These are phyloP conservation scores for Diplodia intermedia DNA, from an alignment of 2,329 filamentous ascomycete species.

Conservation along the genomic window DNA sequence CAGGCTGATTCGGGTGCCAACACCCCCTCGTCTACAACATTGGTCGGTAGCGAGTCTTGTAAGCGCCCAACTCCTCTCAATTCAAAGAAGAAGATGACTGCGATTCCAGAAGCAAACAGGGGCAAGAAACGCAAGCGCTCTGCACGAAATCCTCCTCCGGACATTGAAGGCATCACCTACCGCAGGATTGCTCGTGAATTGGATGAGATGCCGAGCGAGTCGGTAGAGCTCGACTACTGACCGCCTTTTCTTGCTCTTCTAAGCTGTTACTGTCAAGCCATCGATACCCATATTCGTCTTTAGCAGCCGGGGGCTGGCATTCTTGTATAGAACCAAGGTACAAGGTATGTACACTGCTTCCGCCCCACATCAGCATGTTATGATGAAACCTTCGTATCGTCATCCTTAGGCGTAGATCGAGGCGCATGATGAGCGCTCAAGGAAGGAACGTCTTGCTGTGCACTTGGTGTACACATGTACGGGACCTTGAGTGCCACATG, in stretches of 20 bases:
- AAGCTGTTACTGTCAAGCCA: neutral
- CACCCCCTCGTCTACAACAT: neutral
- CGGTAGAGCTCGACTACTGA: constrained; percentile 59
- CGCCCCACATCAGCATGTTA: constrained; percentile 44
- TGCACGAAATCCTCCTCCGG: constrained; percentile 39
- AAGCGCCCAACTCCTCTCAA: neutral
- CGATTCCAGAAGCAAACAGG: constrained; percentile 35
- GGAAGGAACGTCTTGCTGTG: constrained; percentile 30
- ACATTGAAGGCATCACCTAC: constrained; percentile 37
- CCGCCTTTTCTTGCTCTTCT: no score
- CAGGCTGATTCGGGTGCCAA: neutral
- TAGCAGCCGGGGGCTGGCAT: neutral
- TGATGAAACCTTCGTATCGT: constrained; percentile 92
- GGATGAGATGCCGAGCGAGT: constrained; percentile 44
- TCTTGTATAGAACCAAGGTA: neutral
- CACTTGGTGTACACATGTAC: constrained; percentile 13
- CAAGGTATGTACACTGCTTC: constrained; percentile 22
- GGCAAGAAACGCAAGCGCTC: constrained; percentile 50
- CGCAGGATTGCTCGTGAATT: constrained; percentile 36
- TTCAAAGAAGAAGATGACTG: constrained; percentile 31
- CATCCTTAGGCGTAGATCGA: constrained; percentile 87
- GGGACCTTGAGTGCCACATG: constrained; percentile 23
- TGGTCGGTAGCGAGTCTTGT: neutral
- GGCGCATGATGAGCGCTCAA: constrained; percentile 19
- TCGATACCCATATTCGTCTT: neutral